These are phyloP conservation scores for Trichoderma oligosporum DNA, from an alignment of 2,329 filamentous ascomycete species.

Conservation along the genomic window DNA sequence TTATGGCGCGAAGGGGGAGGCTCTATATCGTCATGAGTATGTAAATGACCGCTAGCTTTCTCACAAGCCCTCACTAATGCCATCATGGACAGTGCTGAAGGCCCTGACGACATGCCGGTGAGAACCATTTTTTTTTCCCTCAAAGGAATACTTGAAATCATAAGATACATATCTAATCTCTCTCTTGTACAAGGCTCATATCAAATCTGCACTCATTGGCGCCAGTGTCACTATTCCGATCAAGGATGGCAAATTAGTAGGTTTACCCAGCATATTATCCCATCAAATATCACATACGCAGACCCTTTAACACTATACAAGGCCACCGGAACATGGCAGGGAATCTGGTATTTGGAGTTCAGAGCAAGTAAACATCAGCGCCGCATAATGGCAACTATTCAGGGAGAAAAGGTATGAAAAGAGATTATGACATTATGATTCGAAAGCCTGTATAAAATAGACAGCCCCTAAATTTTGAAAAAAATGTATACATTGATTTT, in stretches of 20 bases:
- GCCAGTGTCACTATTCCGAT: slow-evolving; percentile 90
- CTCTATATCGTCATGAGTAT: slow-evolving; percentile 70
- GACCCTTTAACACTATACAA: slow-evolving; percentile 24
- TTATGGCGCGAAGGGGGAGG: slow-evolving; percentile 64
- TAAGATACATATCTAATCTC: not conserved
- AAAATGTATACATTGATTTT: slow-evolving; percentile 6
- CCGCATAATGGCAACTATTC: slow-evolving; percentile 86
- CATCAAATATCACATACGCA: not conserved
- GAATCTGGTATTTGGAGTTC: slow-evolving; percentile 95
- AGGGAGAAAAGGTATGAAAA: slow-evolving; percentile 66
- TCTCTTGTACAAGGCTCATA: slow-evolving; percentile 69
- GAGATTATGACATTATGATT: slow-evolving; percentile 12
- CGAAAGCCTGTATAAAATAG: slow-evolving; percentile 1
- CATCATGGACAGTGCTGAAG: slow-evolving; percentile 63
- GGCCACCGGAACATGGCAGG: slow-evolving; percentile 71
- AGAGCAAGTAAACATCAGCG: slow-evolving; percentile 70
- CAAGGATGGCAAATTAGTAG: slow-evolving; percentile 71
- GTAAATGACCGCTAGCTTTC: slow-evolving; percentile 16
- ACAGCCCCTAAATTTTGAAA: slow-evolving; percentile 1
- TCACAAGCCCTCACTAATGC: not conserved
- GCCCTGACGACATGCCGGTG: slow-evolving; percentile 89
- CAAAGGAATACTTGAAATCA: not conserved
- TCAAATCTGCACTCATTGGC: slow-evolving; percentile 86
- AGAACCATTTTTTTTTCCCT: slow-evolving; percentile 11
- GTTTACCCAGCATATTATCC: slow-evolving; percentile 27